These are phyloP conservation scores for Exobasidium rhododendri DNA, from an alignment of 1,284 basidiomycete species.

Conservation along the genomic window DNA sequence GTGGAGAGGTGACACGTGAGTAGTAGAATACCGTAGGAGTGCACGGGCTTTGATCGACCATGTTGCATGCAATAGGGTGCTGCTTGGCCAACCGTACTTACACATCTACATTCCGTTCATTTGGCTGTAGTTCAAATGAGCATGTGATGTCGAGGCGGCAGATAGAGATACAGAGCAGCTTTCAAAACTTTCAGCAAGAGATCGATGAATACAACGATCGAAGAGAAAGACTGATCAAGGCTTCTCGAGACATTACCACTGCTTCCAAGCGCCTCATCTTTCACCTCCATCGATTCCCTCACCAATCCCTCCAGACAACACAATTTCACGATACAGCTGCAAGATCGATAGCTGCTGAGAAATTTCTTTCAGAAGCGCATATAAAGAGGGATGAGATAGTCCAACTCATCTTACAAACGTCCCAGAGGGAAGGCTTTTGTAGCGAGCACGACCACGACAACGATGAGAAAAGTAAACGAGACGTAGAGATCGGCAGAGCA, in stretches of 20 bases:
- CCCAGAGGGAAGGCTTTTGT: neutral
- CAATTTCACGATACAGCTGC: neutral
- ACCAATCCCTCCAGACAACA: neutral
- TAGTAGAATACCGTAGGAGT: too few relatives aligned
- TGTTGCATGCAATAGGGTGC: too few relatives aligned
- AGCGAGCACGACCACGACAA: neutral
- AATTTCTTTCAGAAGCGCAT: slow-evolving; percentile 58
- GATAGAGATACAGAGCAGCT: slow-evolving; percentile 14
- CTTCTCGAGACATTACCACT: slow-evolving; percentile 76
- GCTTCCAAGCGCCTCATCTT: slow-evolving; percentile 95
- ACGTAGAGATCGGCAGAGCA: neutral
- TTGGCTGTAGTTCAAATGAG: too few relatives aligned
- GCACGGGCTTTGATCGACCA: too few relatives aligned
- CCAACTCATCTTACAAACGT: slow-evolving; percentile 50
- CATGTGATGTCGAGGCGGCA: neutral
- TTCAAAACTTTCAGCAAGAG: slow-evolving; percentile 41
- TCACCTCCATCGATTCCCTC: slow-evolving; percentile 70
- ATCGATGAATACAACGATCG: slow-evolving; percentile 53
- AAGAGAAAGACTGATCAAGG: slow-evolving; percentile 75
- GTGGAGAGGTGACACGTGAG: neutral
- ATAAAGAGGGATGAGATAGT: slow-evolving; percentile 72
- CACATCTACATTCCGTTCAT: too few relatives aligned
- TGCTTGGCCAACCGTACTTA: too few relatives aligned
- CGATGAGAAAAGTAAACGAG: neutral
- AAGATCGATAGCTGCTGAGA: neutral